phyloP scores from a whole-genome alignment of 31 red algal species.

The Odonthalia washingtoniensis region DNA sequence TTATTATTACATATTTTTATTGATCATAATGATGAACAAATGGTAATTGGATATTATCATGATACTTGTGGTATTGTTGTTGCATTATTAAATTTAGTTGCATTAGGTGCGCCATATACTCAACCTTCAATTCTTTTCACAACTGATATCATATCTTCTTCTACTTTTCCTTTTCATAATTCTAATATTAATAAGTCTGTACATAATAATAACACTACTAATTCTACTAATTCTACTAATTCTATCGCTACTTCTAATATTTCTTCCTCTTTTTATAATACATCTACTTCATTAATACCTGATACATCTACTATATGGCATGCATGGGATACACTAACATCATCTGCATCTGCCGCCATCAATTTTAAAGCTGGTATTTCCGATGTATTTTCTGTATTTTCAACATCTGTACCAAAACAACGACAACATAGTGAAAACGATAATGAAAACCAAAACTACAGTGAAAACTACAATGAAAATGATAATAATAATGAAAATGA shows the following conservation, averaged over 20 bases:
- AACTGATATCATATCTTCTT: neutral
- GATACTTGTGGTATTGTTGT: neutral
- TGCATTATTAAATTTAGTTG: neutral
- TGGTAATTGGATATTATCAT: neutral
- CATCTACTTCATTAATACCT: too few species aligned
- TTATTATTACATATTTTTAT: conserved; percentile 5
- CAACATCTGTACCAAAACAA: neutral
- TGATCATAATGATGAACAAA: neutral
- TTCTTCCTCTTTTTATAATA: too few species aligned
- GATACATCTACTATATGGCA: neutral
- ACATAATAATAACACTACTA: too few species aligned
- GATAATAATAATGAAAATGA: neutral
- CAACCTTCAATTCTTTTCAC: neutral
- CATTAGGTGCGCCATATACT: neutral
- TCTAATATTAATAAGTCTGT: too few species aligned
- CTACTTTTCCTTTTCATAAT: neutral
- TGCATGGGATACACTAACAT: neutral
- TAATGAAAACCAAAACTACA: neutral
- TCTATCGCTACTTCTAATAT: too few species aligned
- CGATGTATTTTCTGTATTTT: neutral
- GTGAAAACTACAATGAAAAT: neutral
- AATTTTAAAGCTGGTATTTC: neutral
- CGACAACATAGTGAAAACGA: neutral
- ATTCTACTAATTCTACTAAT: too few species aligned
- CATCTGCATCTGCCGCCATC: neutral